Percentiles rank a stretch among this genome's conserved stretches.
Evolutionary conservation across 352 stramenopile genomes (phyloP).

Genomic region (Phytophthora fragariaefolia): DNA sequence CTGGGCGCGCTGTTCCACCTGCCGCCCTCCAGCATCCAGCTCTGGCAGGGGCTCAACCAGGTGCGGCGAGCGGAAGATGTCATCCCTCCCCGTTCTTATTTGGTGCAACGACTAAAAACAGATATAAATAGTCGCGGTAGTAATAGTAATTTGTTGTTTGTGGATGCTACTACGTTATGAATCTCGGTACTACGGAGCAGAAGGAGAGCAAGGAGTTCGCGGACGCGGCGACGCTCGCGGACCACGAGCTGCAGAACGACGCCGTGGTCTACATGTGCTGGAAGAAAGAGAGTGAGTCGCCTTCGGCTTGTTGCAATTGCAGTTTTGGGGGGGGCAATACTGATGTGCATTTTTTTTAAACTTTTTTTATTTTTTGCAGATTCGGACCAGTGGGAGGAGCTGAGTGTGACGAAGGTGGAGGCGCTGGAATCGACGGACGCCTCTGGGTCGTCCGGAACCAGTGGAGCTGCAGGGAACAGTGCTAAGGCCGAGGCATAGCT

Average conservation of each 20-base stretch:
- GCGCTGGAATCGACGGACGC: slow-evolving; percentile 36
- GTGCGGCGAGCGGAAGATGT: too few relatives aligned
- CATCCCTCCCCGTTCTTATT: too few relatives aligned
- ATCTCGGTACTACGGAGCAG: slow-evolving; percentile 25
- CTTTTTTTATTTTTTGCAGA: slow-evolving; percentile 38
- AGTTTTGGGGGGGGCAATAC: background rate
- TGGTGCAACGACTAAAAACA: background rate
- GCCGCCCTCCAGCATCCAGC: slow-evolving; percentile 63
- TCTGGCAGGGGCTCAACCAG: slow-evolving; percentile 75
- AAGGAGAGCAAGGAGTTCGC: slow-evolving; percentile 81
- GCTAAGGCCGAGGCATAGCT: slow-evolving; percentile 24
- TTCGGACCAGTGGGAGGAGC: slow-evolving; percentile 81
- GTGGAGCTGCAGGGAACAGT: slow-evolving; percentile 19
- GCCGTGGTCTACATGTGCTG: slow-evolving; percentile 87
- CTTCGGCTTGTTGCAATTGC: slow-evolving; percentile 5
- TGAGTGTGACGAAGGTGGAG: slow-evolving; percentile 75
- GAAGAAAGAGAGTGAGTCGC: slow-evolving; percentile 84
- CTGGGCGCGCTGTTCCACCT: slow-evolving; percentile 71
- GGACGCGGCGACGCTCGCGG: slow-evolving; percentile 78
- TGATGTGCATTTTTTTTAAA: slow-evolving; percentile 1
- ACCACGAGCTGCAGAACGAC: slow-evolving; percentile 88
- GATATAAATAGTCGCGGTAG: background rate
- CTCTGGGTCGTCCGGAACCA: slow-evolving; percentile 8
- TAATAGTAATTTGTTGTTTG: slow-evolving; percentile 3
- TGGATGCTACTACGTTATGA: slow-evolving; percentile 1